Conservation (phyloP, 805 yeast species). For the Clavispora vitiphila region DNA sequence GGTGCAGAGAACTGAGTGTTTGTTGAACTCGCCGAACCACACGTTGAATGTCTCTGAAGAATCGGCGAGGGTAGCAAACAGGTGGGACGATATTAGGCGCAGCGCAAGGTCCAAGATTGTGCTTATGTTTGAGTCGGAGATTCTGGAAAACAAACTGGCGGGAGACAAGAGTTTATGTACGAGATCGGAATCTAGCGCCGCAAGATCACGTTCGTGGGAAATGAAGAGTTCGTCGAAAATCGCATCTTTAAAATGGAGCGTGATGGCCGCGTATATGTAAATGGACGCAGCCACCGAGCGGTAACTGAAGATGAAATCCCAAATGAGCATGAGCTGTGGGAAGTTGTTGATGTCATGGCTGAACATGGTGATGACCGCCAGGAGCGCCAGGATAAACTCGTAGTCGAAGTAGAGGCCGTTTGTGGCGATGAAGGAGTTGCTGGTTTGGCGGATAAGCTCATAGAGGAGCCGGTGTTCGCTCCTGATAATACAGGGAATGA, state of each 20-base stretch:
- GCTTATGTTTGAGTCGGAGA: slow-evolving; percentile 24
- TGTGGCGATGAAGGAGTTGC: slow-evolving; percentile 19
- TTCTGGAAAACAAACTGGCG: slow-evolving; percentile 19
- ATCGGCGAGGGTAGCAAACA: slow-evolving; percentile 18
- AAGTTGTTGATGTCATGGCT: slow-evolving; percentile 61
- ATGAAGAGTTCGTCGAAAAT: slow-evolving; percentile 28
- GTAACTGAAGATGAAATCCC: slow-evolving; percentile 63
- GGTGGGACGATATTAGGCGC: slow-evolving; percentile 20
- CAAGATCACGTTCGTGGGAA: slow-evolving; percentile 6
- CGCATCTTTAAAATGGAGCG: slow-evolving; percentile 41
- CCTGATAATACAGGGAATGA: slow-evolving; percentile 61
- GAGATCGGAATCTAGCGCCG: slow-evolving; percentile 25
- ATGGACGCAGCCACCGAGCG: slow-evolving; percentile 51
- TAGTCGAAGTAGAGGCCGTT: slow-evolving; percentile 30
- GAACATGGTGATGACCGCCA: slow-evolving; percentile 72
- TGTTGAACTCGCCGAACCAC: slow-evolving; percentile 34
- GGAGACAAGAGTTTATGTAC: slow-evolving; percentile 36
- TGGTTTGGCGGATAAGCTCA: slow-evolving; percentile 35
- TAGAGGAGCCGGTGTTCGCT: slow-evolving; percentile 44
- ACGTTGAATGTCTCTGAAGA: slow-evolving; percentile 19
- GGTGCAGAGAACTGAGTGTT: slow-evolving; percentile 28
- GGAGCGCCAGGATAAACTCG: slow-evolving; percentile 53
- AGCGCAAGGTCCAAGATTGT: slow-evolving; percentile 24
- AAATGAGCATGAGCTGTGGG: slow-evolving; percentile 49
- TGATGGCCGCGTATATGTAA: slow-evolving; percentile 56